These are phyloP conservation scores for Phanerodontia chrysosporium DNA, from an alignment of 768 basidiomycete species.

Conservation along the genomic window DNA sequence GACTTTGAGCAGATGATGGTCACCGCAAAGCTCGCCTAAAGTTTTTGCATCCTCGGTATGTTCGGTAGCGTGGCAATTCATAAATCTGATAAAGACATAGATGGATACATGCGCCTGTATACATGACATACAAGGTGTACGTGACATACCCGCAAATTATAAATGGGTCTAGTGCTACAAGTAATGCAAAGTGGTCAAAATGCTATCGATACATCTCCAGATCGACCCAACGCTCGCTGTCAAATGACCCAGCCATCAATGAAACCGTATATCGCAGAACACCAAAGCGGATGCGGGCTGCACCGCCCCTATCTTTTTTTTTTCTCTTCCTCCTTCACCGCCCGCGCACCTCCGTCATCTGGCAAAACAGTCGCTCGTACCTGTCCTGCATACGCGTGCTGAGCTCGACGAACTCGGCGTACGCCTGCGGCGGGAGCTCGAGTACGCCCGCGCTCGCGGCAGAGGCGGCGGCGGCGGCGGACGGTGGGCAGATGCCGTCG, in stretches of 20 bases:
- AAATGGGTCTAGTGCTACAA: background rate
- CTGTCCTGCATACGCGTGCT: constrained; percentile 48
- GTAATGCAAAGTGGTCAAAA: background rate
- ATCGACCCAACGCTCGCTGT: too few relatives aligned
- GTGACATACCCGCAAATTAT: background rate
- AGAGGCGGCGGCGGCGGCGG: too few relatives aligned
- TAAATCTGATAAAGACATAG: too few relatives aligned
- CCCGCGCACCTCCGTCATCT: constrained; percentile 2
- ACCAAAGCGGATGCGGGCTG: background rate
- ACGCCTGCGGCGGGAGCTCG: constrained; percentile 58
- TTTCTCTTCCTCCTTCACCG: background rate
- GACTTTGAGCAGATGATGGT: constrained; percentile 81
- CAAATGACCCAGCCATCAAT: too few relatives aligned
- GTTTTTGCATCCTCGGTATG: background rate
- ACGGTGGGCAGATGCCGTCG: constrained; percentile 25
- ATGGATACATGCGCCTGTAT: too few relatives aligned
- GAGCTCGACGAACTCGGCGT: constrained; percentile 52
- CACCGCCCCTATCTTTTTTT: background rate
- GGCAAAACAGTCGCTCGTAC: constrained; percentile 48
- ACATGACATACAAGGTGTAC: background rate
- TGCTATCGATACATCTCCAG: constrained; percentile 4
- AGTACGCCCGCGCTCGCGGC: constrained; percentile 43
- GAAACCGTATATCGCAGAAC: background rate
- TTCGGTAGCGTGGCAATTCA: too few relatives aligned
- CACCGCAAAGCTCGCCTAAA: constrained; percentile 47